Evolutionary conservation across 1,139 yeast genomes (phyloP).

Genomic region (Geotrichum europaeum): DNA sequence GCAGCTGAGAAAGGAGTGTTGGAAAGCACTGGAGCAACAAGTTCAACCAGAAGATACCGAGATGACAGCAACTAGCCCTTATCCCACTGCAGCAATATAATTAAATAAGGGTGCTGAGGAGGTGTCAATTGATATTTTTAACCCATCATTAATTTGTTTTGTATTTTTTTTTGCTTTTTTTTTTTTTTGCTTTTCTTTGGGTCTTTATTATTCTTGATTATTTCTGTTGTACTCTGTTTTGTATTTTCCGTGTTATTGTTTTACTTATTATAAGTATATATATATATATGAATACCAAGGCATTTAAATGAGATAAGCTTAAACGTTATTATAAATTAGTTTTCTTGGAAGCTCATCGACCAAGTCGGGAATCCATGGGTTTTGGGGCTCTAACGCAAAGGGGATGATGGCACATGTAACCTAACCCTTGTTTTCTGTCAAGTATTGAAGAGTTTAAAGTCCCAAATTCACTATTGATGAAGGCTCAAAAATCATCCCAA

Average conservation of each 20-base stretch:
- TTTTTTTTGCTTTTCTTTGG: neutral
- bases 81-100: neutral
- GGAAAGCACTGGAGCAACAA: constrained; percentile 67
- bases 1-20: constrained; percentile 56
- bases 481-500: neutral
- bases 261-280: neutral
- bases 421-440: neutral
- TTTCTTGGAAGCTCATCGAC: neutral
- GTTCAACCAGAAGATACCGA: constrained; percentile 29
- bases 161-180: neutral
- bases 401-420: neutral
- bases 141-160: neutral
- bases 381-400: no score
- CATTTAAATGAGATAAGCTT: neutral
- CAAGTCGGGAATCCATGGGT: no score
- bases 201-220: neutral
- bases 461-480: neutral
- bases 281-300: neutral
- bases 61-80: neutral
- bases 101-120: neutral
- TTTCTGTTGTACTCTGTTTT: neutral
- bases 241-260: neutral
- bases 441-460: neutral
- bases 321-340: neutral
- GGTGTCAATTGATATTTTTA: neutral